These are phyloP conservation scores for Solanum pimpinellifolium DNA, from an alignment of 257 asterid species.

Conservation along the genomic window DNA sequence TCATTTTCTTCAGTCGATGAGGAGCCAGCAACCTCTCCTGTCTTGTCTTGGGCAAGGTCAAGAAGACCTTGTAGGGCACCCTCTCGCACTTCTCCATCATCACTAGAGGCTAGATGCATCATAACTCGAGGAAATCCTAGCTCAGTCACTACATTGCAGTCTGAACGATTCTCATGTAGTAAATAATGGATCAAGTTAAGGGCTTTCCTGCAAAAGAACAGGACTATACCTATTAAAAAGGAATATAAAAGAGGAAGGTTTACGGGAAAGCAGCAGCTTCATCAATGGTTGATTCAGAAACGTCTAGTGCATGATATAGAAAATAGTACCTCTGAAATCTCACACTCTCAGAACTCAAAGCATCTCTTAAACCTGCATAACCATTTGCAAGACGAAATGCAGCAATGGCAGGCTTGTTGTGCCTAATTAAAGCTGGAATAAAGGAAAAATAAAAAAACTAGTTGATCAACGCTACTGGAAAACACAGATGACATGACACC, in stretches of 20 bases:
- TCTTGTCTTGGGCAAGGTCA: conserved; percentile 34
- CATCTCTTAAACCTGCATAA: conserved; percentile 60
- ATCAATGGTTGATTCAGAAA: neutral
- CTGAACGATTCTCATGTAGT: conserved; percentile 48
- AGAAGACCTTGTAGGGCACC: conserved; percentile 77
- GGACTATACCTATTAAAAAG: neutral
- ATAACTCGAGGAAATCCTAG: conserved; percentile 57
- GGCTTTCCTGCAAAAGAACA: conserved; percentile 60
- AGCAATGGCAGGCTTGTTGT: conserved; percentile 61
- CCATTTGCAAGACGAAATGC: conserved; percentile 87
- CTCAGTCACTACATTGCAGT: conserved; percentile 37
- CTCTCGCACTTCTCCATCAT: conserved; percentile 71
- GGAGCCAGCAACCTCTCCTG: conserved; percentile 6
- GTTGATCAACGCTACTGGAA: neutral
- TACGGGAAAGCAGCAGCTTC: neutral
- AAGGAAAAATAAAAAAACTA: neutral
- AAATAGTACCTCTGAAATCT: conserved; percentile 61
- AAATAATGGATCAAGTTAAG: conserved; percentile 61
- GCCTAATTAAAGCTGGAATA: conserved; percentile 68
- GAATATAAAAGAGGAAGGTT: neutral
- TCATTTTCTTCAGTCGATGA: conserved; percentile 32
- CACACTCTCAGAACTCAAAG: conserved; percentile 52
- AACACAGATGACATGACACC: neutral
- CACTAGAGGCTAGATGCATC: conserved; percentile 69
- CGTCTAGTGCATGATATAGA: neutral